Percentiles rank a stretch among this genome's conserved stretches.
These are phyloP conservation scores for Paramarasmius palmivorus DNA, from an alignment of 1,284 basidiomycete species.

Conservation along the genomic window DNA sequence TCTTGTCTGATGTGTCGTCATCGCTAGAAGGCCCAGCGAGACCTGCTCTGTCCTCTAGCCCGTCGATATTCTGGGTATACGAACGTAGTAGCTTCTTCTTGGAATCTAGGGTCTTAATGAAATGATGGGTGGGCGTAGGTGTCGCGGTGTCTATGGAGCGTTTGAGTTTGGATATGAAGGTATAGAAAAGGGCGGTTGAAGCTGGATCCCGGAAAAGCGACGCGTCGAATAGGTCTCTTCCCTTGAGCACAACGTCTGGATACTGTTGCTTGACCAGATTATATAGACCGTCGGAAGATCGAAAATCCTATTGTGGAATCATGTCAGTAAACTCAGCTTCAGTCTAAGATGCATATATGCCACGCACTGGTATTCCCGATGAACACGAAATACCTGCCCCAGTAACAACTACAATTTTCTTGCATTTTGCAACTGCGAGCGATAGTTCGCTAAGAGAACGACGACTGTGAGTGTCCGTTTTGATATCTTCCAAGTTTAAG, in stretches of 20 bases:
- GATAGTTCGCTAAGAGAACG: slow-evolving; percentile 69
- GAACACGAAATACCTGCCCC: slow-evolving; percentile 94
- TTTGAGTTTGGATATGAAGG: slow-evolving; percentile 91
- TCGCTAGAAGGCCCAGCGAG: slow-evolving; percentile 65
- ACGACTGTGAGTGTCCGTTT: neutral
- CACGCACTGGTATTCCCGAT: slow-evolving; percentile 84
- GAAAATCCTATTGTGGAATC: slow-evolving; percentile 71
- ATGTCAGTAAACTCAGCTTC: slow-evolving; percentile 5
- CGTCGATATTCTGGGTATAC: slow-evolving; percentile 97
- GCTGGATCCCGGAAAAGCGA: slow-evolving; percentile 81
- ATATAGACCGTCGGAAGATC: slow-evolving; percentile 87
- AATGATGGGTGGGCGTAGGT: slow-evolving; percentile 85
- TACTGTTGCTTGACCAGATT: slow-evolving; percentile 84
- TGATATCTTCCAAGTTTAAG: neutral
- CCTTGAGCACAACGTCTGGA: slow-evolving; percentile 81
- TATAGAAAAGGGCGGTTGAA: slow-evolving; percentile 91
- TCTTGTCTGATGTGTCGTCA: slow-evolving; percentile 60
- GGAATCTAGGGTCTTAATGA: slow-evolving; percentile 82
- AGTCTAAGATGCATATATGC: neutral
- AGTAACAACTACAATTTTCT: slow-evolving; percentile 83
- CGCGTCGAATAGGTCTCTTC: slow-evolving; percentile 89
- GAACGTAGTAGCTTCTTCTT: slow-evolving; percentile 86
- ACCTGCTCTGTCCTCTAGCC: slow-evolving; percentile 82
- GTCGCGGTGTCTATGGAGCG: slow-evolving; percentile 77
- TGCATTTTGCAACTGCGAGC: slow-evolving; percentile 76